A percentile compares a stretch with the other conserved stretches of the same genome.
phyloP scores from a whole-genome alignment of 805 yeast genomes.

The Suhomyces emberorum region DNA sequence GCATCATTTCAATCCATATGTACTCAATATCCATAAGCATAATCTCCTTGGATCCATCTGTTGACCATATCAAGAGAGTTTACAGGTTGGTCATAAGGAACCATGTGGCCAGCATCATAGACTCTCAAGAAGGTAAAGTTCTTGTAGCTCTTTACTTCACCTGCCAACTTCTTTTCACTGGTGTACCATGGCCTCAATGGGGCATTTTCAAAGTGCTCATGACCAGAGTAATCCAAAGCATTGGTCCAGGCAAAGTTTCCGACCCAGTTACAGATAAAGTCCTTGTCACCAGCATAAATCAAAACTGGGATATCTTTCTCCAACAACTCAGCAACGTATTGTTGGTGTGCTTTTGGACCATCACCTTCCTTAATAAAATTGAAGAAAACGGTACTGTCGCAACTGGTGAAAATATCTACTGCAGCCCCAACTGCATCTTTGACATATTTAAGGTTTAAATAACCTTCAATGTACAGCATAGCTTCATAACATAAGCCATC shows the following conservation, averaged over 20 bases:
- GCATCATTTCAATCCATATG: too few relatives aligned
- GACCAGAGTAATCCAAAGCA: conserved; percentile 18
- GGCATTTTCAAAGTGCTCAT: conserved; percentile 14
- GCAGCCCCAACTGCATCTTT: conserved; percentile 57
- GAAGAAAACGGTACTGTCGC: conserved; percentile 49
- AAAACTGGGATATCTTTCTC: conserved; percentile 40
- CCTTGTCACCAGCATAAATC: conserved; percentile 45
- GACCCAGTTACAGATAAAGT: conserved; percentile 45
- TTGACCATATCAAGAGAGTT: conserved; percentile 21
- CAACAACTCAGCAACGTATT: conserved; percentile 45
- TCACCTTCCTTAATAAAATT: conserved; percentile 60
- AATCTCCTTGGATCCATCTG: conserved; percentile 39
- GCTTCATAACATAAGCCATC: conserved; percentile 53
- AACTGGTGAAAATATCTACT: conserved; percentile 42
- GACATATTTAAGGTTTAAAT: conserved; percentile 52
- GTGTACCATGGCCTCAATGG: conserved; percentile 19
- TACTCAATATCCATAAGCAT: conserved; percentile 13
- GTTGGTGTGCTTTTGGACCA: conserved; percentile 69
- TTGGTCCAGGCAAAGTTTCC: conserved; percentile 41
- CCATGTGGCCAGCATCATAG: conserved; percentile 26
- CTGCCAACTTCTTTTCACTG: conserved; percentile 27
- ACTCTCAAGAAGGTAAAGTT: conserved; percentile 24
- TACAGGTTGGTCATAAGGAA: conserved; percentile 23
- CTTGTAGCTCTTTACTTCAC: conserved; percentile 32
- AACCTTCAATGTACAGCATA: conserved; percentile 47